These are phyloP conservation scores for Chlorella vulgaris DNA, from an alignment of 139 green algal species.

Conservation along the genomic window DNA sequence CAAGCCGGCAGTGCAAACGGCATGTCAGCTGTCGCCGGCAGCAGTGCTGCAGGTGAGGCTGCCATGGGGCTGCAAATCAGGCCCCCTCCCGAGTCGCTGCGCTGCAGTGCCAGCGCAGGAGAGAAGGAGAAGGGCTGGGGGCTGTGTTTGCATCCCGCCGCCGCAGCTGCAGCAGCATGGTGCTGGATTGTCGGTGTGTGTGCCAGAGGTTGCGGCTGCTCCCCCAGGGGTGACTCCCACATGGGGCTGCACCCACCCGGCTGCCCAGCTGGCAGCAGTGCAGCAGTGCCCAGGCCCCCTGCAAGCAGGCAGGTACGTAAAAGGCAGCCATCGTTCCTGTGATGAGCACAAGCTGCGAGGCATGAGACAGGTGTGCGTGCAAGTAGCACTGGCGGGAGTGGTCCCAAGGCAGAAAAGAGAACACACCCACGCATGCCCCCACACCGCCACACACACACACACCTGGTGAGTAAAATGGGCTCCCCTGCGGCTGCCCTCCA, in stretches of 20 bases:
- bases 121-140: not conserved
- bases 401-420: not conserved
- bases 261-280: not conserved
- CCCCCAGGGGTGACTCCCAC: not conserved
- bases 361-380: no score
- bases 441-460: no score
- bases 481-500: no score
- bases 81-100: not conserved
- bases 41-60: not conserved
- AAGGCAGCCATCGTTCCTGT: no score
- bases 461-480: no score
- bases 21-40: not conserved
- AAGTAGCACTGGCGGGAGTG: not conserved
- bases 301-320: no score
- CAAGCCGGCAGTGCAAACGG: no score
- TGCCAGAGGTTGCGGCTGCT: no score
- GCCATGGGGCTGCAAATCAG: constrained; percentile 15
- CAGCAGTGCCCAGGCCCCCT: no score
- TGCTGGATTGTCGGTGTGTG: not conserved
- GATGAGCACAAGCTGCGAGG: no score
- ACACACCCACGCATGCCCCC: no score
- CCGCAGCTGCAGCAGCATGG: not conserved
- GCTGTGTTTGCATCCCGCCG: not conserved
- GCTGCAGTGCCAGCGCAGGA: not conserved
- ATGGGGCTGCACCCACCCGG: not conserved